These are phyloP conservation scores for Yamadazyma siamensis DNA, from an alignment of 1,139 yeast genomes.

Conservation along the genomic window DNA sequence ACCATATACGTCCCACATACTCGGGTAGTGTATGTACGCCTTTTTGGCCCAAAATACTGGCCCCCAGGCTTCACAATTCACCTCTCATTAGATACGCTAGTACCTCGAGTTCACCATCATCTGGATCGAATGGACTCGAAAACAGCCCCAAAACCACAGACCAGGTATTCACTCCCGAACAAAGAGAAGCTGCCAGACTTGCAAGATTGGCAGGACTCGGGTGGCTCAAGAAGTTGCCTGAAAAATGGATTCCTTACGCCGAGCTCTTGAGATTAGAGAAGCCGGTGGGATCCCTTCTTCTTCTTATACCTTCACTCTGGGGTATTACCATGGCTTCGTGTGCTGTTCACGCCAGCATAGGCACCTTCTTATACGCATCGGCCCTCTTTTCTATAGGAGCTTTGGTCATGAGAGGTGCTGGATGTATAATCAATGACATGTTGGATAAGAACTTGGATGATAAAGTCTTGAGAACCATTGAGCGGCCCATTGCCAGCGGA, in stretches of 20 bases:
- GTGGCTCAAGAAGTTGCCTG: constrained; percentile 62
- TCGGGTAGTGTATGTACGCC: too few species aligned
- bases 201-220: constrained; percentile 61
- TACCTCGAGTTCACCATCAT: too few species aligned
- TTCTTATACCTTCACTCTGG: constrained; percentile 79
- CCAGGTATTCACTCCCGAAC: constrained; percentile 42
- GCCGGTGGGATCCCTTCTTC: constrained; percentile 87
- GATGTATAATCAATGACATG: constrained; percentile 92
- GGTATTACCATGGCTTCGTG: constrained; percentile 85
- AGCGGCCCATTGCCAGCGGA: constrained; percentile 89
- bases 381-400: constrained; percentile 84
- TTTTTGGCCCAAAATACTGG: too few species aligned
- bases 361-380: constrained; percentile 45
- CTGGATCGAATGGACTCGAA: too few species aligned
- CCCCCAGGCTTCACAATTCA: too few species aligned
- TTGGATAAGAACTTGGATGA: constrained; percentile 79
- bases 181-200: constrained; percentile 52
- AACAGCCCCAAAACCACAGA: neutral
- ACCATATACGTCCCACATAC: too few species aligned
- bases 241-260: constrained; percentile 79
- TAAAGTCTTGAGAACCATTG: constrained; percentile 82
- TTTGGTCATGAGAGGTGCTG: constrained; percentile 93
- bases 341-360: constrained; percentile 62
- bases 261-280: constrained; percentile 88
- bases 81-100: too few species aligned